Evolutionary conservation across 139 green algal genomes (phyloP).

Genomic region (Pycnococcus provasolii): DNA sequence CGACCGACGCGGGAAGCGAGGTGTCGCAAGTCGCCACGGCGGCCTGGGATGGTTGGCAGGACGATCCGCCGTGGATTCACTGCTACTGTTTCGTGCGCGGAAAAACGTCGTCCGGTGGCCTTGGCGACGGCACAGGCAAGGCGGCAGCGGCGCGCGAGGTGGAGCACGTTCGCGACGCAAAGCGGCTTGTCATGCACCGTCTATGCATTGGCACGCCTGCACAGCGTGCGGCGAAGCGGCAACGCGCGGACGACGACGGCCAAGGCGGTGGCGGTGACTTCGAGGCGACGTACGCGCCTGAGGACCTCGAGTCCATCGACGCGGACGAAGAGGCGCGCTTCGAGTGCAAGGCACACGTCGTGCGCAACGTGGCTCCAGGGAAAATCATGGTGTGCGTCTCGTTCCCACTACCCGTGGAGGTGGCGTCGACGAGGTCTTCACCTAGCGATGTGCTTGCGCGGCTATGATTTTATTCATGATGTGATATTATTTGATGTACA

Average conservation of each 20-base stretch:
- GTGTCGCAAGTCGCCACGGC: slow-evolving; percentile 41
- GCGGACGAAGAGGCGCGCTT: background rate
- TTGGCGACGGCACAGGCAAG: background rate
- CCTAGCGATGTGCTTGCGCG: no score
- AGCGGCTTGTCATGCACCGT: background rate
- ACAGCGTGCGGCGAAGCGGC: background rate
- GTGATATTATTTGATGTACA: no score
- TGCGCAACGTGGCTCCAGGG: slow-evolving; percentile 1
- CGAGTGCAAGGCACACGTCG: background rate
- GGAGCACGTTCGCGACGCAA: background rate
- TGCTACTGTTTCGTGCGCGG: slow-evolving; percentile 77
- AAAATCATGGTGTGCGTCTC: slow-evolving; percentile 79
- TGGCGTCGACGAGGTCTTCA: slow-evolving; percentile 27
- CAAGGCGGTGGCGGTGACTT: background rate
- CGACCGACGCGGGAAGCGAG: background rate
- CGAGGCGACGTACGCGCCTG: background rate
- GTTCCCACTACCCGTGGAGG: slow-evolving; percentile 60
- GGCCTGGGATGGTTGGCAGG: slow-evolving; percentile 43
- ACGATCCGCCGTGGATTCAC: slow-evolving; percentile 70
- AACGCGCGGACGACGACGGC: background rate
- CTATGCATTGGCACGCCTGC: background rate
- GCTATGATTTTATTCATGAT: no score
- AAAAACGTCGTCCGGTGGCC: slow-evolving; percentile 50
- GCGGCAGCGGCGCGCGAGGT: background rate
- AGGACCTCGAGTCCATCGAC: background rate